A percentile compares a stretch with the other conserved stretches of the same genome.
phyloP scores from a whole-genome alignment of 768 basidiomycete genomes.

The Chalciporus pseudorubinellus region DNA sequence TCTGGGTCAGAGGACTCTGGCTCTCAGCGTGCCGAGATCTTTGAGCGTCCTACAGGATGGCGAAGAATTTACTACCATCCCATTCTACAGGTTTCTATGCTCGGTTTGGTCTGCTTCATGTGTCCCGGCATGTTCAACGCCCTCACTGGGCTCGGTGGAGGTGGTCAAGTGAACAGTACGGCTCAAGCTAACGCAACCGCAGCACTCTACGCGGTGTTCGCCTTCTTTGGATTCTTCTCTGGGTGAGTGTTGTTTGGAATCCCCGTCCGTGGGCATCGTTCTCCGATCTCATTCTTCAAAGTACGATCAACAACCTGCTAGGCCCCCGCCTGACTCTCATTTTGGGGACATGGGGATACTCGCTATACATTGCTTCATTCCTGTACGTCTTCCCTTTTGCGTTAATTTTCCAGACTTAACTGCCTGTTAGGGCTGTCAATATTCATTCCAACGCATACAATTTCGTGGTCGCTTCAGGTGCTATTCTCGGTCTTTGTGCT shows the following conservation, averaged over 20 bases:
- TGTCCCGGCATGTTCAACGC: conserved; percentile 73
- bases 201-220: conserved; percentile 63
- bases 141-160: conserved; percentile 75
- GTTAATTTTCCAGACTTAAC: background rate
- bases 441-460: conserved; percentile 38
- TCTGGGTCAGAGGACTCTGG: conserved; percentile 20
- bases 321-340: conserved; percentile 49
- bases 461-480: conserved; percentile 50
- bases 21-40: conserved; percentile 27
- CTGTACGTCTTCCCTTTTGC: conserved; percentile 33
- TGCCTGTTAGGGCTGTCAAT: conserved; percentile 42
- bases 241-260: conserved; percentile 44
- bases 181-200: conserved; percentile 69
- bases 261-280: too few relatives aligned
- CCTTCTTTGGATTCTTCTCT: conserved; percentile 62
- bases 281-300: conserved; percentile 19
- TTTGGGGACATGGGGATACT: conserved; percentile 52
- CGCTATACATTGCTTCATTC: conserved; percentile 46
- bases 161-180: conserved; percentile 64
- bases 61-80: conserved; percentile 58
- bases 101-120: conserved; percentile 67
- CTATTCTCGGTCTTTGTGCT: conserved; percentile 48
- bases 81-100: conserved; percentile 39
- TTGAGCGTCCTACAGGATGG: conserved; percentile 50
- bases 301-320: conserved; percentile 74